These are phyloP conservation scores for Phytophthora capsici DNA, from an alignment of 352 stramenopile species.

Conservation along the genomic window DNA sequence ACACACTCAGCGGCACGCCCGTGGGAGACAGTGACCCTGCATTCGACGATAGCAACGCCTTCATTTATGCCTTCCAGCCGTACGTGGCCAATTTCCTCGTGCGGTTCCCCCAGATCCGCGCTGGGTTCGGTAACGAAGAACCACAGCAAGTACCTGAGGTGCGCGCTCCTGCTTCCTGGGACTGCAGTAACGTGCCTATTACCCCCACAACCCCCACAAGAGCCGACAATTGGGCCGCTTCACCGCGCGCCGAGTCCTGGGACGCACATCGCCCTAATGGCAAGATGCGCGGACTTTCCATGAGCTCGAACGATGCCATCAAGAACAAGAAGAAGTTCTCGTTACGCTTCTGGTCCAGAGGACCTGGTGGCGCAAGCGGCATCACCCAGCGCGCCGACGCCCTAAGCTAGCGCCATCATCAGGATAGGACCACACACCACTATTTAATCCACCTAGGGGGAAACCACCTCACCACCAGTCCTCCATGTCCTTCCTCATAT, in stretches of 20 bases:
- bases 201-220: slow-evolving; percentile 36
- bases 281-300: slow-evolving; percentile 68
- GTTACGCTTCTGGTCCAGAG: slow-evolving; percentile 66
- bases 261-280: slow-evolving; percentile 41
- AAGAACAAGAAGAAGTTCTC: slow-evolving; percentile 79
- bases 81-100: slow-evolving; percentile 68
- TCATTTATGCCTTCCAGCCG: slow-evolving; percentile 70
- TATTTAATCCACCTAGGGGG: slow-evolving; percentile 40
- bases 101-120: slow-evolving; percentile 63
- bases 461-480: slow-evolving; percentile 7
- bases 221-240: slow-evolving; percentile 33
- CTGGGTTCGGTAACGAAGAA: slow-evolving; percentile 34
- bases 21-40: slow-evolving; percentile 58
- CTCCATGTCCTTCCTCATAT: slow-evolving; percentile 12
- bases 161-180: slow-evolving; percentile 30
- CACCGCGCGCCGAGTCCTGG: slow-evolving; percentile 34
- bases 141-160: slow-evolving; percentile 26
- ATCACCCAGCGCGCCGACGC: slow-evolving; percentile 22
- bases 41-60: slow-evolving; percentile 57
- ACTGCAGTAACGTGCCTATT: slow-evolving; percentile 39
- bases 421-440: slow-evolving; percentile 35
- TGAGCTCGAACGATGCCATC: slow-evolving; percentile 54
- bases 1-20: slow-evolving; percentile 68
- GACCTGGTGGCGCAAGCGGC: slow-evolving; percentile 13
- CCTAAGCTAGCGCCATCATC: slow-evolving; percentile 16